Conservation (phyloP, 1,284 basidiomycete genomes). For the Anthracocystis setariae region DNA sequence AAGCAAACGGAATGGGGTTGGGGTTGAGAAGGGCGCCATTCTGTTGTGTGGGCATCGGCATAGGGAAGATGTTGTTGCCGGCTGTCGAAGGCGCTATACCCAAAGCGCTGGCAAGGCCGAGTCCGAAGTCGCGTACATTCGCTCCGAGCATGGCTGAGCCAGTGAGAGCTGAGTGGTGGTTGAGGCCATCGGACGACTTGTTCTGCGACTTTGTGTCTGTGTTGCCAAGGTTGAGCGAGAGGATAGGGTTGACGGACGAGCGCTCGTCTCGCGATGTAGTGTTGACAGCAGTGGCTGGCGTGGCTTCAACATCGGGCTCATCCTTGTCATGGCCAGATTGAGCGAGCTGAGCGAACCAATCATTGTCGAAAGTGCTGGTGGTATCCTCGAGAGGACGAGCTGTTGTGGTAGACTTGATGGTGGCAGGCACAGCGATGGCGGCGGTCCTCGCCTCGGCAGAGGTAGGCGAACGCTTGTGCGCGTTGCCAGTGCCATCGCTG, state of each 20-base stretch:
- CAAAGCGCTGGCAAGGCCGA: slow-evolving; percentile 32
- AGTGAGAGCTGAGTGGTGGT: slow-evolving; percentile 19
- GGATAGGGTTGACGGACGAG: slow-evolving; percentile 35
- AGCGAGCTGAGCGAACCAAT: slow-evolving; percentile 53
- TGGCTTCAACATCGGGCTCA: slow-evolving; percentile 15
- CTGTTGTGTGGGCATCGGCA: slow-evolving; percentile 59
- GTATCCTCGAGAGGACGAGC: slow-evolving; percentile 35
- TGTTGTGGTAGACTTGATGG: slow-evolving; percentile 30
- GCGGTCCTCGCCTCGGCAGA: slow-evolving; percentile 10
- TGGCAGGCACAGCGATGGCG: slow-evolving; percentile 20
- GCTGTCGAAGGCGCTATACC: slow-evolving; percentile 27
- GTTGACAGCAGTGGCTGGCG: slow-evolving; percentile 1
- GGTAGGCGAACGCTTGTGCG: slow-evolving; percentile 7
- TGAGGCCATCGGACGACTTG: slow-evolving; percentile 9
- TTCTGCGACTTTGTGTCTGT: slow-evolving; percentile 18
- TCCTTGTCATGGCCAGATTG: slow-evolving; percentile 50
- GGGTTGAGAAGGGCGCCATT: slow-evolving; percentile 63
- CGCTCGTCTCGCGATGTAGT: slow-evolving; percentile 12
- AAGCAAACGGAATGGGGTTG: slow-evolving; percentile 62
- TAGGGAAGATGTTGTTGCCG: slow-evolving; percentile 47
- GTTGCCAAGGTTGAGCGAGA: slow-evolving; percentile 41
- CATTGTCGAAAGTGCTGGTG: slow-evolving; percentile 44
- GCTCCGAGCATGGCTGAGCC: slow-evolving; percentile 54
- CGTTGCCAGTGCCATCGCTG: slow-evolving; percentile 14
- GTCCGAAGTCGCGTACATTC: slow-evolving; percentile 43